phyloP scores from a whole-genome alignment of 495 filamentous ascomycete species.

The Clohesyomyces aquaticus region DNA sequence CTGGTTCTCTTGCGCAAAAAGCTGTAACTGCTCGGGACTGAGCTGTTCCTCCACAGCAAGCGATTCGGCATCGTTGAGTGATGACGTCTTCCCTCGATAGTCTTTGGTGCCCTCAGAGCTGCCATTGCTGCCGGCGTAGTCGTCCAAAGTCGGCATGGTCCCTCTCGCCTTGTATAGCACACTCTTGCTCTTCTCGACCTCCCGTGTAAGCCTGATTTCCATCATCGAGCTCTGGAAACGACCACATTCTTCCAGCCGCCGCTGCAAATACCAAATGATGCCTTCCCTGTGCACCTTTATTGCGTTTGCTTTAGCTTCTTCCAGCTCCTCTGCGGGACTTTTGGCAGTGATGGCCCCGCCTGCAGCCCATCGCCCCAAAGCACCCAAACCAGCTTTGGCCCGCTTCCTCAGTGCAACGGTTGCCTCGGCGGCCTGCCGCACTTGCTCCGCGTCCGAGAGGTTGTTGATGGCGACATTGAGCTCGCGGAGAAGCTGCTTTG shows the following conservation, averaged over 20 bases:
- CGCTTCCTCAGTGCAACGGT: conserved; percentile 71
- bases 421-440: conserved; percentile 73
- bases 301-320: conserved; percentile 67
- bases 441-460: conserved; percentile 77
- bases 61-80: conserved; percentile 49
- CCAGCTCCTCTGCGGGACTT: conserved; percentile 64
- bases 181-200: conserved; percentile 87
- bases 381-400: conserved; percentile 55
- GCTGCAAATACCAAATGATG: conserved; percentile 78
- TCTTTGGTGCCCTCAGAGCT: background rate
- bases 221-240: conserved; percentile 86
- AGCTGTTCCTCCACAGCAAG: conserved; percentile 63
- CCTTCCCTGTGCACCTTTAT: conserved; percentile 71
- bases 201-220: conserved; percentile 79
- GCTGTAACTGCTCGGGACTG: conserved; percentile 80
- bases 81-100: conserved; percentile 25
- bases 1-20: conserved; percentile 93
- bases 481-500: conserved; percentile 80
- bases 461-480: conserved; percentile 74
- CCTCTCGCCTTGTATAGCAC: conserved; percentile 70
- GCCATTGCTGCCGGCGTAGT: conserved; percentile 29
- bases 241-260: conserved; percentile 72
- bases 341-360: conserved; percentile 52
- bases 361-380: conserved; percentile 74
- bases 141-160: conserved; percentile 36